These are phyloP conservation scores for Arachnomyces sp. DNA, from an alignment of 2,329 filamentous ascomycete genomes.

Conservation along the genomic window DNA sequence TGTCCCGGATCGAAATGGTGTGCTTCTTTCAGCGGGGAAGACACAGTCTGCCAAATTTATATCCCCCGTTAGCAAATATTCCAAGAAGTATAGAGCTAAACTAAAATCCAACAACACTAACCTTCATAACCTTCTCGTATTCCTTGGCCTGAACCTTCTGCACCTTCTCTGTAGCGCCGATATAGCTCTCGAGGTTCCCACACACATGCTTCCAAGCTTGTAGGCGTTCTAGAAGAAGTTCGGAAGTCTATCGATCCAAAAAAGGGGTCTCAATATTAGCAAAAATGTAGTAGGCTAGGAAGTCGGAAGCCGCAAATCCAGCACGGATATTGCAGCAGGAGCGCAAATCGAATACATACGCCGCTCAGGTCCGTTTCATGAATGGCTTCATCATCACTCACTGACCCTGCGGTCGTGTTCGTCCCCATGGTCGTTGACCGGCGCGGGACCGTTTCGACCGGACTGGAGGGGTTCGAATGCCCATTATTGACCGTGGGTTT, in stretches of 20 bases:
- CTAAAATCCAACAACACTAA: conserved; percentile 22
- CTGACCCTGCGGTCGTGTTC: conserved; percentile 19
- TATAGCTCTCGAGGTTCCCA: conserved; percentile 83
- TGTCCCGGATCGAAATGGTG: conserved; percentile 87
- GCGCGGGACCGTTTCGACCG: conserved; percentile 24
- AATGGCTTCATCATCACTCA: conserved; percentile 35
- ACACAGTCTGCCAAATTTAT: conserved; percentile 57
- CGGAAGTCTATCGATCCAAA: conserved; percentile 53
- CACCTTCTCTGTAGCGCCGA: conserved; percentile 75
- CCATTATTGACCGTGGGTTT: conserved; percentile 12
- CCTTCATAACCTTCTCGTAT: conserved; percentile 90
- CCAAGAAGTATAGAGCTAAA: not conserved
- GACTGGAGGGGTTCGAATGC: conserved; percentile 19
- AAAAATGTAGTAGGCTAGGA: too few species aligned
- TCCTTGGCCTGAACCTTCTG: conserved; percentile 83
- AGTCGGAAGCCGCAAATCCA: too few species aligned
- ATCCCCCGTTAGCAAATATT: conserved; percentile 4
- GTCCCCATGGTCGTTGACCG: conserved; percentile 28
- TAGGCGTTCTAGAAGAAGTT: conserved; percentile 75
- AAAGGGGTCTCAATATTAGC: not conserved
- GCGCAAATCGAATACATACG: conserved; percentile 23
- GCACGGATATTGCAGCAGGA: not conserved
- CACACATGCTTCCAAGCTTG: conserved; percentile 95
- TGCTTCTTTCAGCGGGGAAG: conserved; percentile 75
- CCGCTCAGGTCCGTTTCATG: conserved; percentile 35